Evolutionary conservation across 768 basidiomycete species (phyloP), one percentile per base, ranked within the genome.

Genomic region (Boletus patriciae): DNA sequence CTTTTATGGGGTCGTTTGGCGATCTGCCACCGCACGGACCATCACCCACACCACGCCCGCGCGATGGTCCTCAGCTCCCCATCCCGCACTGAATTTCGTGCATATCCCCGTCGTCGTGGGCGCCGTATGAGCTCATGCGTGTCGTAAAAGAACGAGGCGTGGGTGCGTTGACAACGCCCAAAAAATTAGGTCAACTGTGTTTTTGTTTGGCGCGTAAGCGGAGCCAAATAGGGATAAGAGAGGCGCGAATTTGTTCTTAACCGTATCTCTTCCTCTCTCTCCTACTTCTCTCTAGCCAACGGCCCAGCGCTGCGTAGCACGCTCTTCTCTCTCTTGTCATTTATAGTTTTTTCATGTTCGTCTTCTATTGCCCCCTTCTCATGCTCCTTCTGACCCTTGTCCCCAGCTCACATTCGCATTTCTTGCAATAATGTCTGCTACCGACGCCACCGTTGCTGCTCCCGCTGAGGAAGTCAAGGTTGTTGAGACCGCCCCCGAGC

Each of bases 361-460:
- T 77, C 45, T 50, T 64, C 53, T 43, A 2, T 25, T 27, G 12
- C 19, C 44, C 37, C 59, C 59, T 46, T 52, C 52, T 56, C 33
- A 7, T 42, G 1, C 33, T 41, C 36, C 15, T 46, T 36, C 54
- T 65, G 15, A 56, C 27, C 29, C n/a, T 56, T 53, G 47, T 62
- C 54, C 43, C 27, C 71, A 85, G 83, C 83, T 81, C 81, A 79
- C 64, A 73, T 77, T 79, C 78, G 75, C 72, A 76, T 71, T 75
- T 77, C 75, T 70, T 78, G 75, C 77, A 76, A 84, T 91, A 90
- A 92, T 94, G 90, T 92, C 91, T 80, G 82, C 87, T 74, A 72
- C 86, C 67, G 88, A 86, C 74, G 73, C 76, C 69, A 67, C 78
- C 70, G 76, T 76, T 68, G 78, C 69, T 65, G 74, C 66, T 48